Conservation (phyloP, 23 red algal genomes). For the Porphyridium purpureum region DNA sequence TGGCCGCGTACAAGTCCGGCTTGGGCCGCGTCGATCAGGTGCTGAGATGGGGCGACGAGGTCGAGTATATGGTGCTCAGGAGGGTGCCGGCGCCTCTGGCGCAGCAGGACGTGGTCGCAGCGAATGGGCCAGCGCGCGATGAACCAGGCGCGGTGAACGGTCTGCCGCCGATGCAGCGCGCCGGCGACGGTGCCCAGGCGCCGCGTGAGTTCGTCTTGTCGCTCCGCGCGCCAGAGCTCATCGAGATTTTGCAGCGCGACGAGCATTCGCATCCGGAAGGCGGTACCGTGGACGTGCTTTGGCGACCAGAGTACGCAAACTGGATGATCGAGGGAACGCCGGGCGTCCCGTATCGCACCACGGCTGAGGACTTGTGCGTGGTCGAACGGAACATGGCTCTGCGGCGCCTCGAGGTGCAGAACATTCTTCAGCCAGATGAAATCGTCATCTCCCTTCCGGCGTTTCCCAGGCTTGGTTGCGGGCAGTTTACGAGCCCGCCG, state of each 20-base stretch:
- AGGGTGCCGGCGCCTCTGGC: too few species aligned
- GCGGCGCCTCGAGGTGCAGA: slow-evolving; percentile 45
- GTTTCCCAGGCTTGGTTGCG: slow-evolving; percentile 70
- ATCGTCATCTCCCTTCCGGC: slow-evolving; percentile 48
- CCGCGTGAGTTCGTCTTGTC: slow-evolving; percentile 21
- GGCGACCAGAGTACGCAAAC: slow-evolving; percentile 93
- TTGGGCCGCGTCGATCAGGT: slow-evolving; percentile 29
- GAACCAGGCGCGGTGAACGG: too few species aligned
- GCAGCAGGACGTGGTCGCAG: not conserved
- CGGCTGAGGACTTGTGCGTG: slow-evolving; percentile 55
- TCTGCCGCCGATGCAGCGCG: too few species aligned
- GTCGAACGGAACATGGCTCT: slow-evolving; percentile 96
- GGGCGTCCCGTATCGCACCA: slow-evolving; percentile 76
- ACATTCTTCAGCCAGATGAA: slow-evolving; percentile 29
- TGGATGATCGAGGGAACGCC: slow-evolving; percentile 99
- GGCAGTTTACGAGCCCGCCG: slow-evolving; percentile 28
- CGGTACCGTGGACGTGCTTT: slow-evolving; percentile 60
- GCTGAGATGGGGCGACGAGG: slow-evolving; percentile 95
- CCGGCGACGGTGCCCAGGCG: slow-evolving; percentile 8
- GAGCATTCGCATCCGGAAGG: slow-evolving; percentile 34
- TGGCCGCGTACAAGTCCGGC: slow-evolving; percentile 38
- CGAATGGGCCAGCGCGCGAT: not conserved
- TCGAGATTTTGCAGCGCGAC: slow-evolving; percentile 44
- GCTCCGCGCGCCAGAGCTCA: slow-evolving; percentile 58
- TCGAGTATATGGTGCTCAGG: slow-evolving; percentile 82